Evolutionary conservation across 78 protist species (phyloP).

Genomic region (Monocercomonoides exilis): DNA sequence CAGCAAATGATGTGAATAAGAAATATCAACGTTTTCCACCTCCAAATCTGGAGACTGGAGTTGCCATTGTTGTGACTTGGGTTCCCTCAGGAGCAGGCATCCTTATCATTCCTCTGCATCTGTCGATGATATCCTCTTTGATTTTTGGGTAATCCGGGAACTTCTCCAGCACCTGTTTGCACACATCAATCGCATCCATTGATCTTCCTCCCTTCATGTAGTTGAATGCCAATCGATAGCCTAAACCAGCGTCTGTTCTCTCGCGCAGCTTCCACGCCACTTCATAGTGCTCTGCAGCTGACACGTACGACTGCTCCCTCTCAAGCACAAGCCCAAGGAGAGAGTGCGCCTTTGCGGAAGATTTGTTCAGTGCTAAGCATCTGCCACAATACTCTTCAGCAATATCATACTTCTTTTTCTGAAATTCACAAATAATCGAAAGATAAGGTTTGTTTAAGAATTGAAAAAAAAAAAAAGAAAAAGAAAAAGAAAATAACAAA

Average conservation of each 20-base stretch:
- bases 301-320: conserved; percentile 12
- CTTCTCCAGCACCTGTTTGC: background rate
- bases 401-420: conserved; percentile 20
- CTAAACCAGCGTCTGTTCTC: background rate
- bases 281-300: conserved; percentile 21
- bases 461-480: background rate
- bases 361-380: conserved; percentile 2
- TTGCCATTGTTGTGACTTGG: too few species aligned
- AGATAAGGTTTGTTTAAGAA: background rate
- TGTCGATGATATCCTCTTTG: conserved; percentile 1
- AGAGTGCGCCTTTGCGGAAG: background rate
- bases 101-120: background rate
- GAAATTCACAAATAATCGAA: background rate
- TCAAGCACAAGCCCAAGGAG: conserved; percentile 19
- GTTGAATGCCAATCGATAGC: conserved; percentile 24
- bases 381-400: conserved; percentile 5
- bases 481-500: background rate
- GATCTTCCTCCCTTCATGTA: conserved; percentile 26
- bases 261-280: conserved; percentile 13
- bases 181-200: conserved; percentile 12
- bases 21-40: too few species aligned
- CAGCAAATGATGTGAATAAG: too few species aligned
- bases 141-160: conserved; percentile 19
- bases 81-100: too few species aligned
- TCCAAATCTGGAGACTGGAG: too few species aligned